Evolutionary conservation across 306 rosid genomes (phyloP), one percentile per base, ranked within the genome.

Genomic region (Ceratonia siliqua): DNA sequence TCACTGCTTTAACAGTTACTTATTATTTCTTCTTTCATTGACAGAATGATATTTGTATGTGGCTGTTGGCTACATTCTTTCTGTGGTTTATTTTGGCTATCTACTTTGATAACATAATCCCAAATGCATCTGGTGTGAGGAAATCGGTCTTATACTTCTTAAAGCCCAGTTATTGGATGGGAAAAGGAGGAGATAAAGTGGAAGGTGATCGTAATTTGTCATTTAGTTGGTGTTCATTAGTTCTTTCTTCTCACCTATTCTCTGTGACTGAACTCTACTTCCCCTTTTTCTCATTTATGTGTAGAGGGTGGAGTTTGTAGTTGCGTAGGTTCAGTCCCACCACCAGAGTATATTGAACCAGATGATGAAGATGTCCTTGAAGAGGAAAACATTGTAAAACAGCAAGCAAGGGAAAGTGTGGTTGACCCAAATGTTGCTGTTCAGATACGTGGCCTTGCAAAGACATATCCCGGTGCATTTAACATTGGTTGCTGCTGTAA

Each of bases 331-430:
- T 85, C 91, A 73, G 43, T 54, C 65, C 88, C 88, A 2, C 74
- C 46, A 39, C 80, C 67, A 77, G 97, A 85, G 76, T 79, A 62
- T 45, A 11, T 68, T 73, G 78, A 83, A 42, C 85, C 96, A 53
- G 91, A 94, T 56, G 97, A 94, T 83, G 90, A 87, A 72, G 98
- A 94, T 84, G 98, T 94, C 49, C 85, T 79, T 62, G 85, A 88
- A 80, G 98, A 94, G 84, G 97, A 89, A 88, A 89, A 76, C 73
- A 32, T 61, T 20, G 96, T 94, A 27, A 94, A 79, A 72, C 80
- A 77, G 72, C 88, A 85, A 81, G 52, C 65, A 49, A 62, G 27
- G 11, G 85, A 88, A 68, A 82, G 88, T 17, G 45, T 64, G 52
- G 66, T 85, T 20, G 91, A 86, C 25, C 33, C 80, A 56, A 84